Conservation (phyloP, 192 early-diverging fungal genomes). For the Backusella westeae region DNA sequence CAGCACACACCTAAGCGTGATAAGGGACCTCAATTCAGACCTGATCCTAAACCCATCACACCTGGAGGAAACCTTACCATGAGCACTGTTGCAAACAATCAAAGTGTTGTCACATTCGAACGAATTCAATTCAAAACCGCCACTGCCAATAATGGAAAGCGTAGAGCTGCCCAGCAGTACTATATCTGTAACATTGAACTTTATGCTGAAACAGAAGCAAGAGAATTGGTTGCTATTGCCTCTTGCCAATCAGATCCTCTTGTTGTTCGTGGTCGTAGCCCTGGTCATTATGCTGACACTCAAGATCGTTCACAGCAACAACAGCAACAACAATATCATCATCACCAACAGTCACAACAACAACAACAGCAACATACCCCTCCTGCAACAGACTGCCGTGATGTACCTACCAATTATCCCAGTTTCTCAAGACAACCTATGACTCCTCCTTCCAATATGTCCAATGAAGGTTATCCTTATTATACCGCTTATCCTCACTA, state of each 20-base stretch:
- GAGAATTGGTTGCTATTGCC: slow-evolving; percentile 52
- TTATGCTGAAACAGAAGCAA: slow-evolving; percentile 61
- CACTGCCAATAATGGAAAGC: slow-evolving; percentile 89
- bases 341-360: not conserved
- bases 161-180: slow-evolving; percentile 90
- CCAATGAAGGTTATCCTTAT: not conserved
- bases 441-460: not conserved
- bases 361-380: not conserved
- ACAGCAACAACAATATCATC: not conserved
- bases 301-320: not conserved
- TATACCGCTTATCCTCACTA: not conserved
- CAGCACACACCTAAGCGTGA: slow-evolving; percentile 85
- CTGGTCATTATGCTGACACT: slow-evolving; percentile 80
- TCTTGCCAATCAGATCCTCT: slow-evolving; percentile 64
- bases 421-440: slow-evolving; percentile 8
- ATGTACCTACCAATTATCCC: not conserved
- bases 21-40: slow-evolving; percentile 72
- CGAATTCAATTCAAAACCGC: slow-evolving; percentile 93
- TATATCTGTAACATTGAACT: slow-evolving; percentile 72
- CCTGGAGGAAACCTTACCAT: slow-evolving; percentile 41
- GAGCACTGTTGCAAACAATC: slow-evolving; percentile 30
- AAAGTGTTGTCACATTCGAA: slow-evolving; percentile 72
- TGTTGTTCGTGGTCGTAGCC: slow-evolving; percentile 86
- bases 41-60: slow-evolving; percentile 43
- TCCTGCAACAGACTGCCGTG: not conserved